Evolutionary conservation across 2,329 filamentous ascomycete genomes (phyloP).

Genomic region (Gnomoniopsis sp.): DNA sequence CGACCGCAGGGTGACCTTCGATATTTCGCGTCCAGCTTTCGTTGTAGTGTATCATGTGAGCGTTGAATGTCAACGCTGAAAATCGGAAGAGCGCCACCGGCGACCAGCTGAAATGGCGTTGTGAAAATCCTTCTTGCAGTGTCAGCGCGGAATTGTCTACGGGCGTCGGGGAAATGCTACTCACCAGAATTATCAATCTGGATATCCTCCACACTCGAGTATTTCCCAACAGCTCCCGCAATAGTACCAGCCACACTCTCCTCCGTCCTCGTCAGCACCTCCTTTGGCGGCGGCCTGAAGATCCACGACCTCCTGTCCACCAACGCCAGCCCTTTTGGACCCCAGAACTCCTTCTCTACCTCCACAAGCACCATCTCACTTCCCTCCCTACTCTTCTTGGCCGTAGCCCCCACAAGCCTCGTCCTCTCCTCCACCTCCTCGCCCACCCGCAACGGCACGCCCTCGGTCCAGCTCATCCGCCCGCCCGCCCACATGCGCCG

Average conservation of each 20-base stretch:
- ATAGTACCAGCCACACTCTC: not conserved
- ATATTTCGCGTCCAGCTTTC: constrained; percentile 59
- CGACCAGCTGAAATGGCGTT: constrained; percentile 39
- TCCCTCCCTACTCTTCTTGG: constrained; percentile 52
- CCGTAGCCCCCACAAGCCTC: constrained; percentile 29
- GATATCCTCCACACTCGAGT: constrained; percentile 10
- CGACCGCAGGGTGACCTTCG: constrained; percentile 66
- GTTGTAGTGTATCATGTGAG: constrained; percentile 81
- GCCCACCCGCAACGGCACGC: constrained; percentile 43
- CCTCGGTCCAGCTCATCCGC: constrained; percentile 47
- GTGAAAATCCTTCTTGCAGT: not conserved
- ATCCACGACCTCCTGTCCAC: constrained; percentile 47
- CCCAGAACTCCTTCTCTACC: constrained; percentile 58
- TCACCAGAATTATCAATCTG: constrained; percentile 4
- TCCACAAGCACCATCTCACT: constrained; percentile 64
- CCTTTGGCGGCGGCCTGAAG: constrained; percentile 7
- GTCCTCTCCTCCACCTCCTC: constrained; percentile 34
- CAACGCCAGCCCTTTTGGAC: constrained; percentile 47
- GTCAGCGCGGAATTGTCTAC: not conserved
- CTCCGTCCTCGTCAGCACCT: not conserved
- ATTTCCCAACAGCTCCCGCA: not conserved
- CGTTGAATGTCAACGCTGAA: constrained; percentile 82
- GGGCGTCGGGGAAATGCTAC: not conserved
- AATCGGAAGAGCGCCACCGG: constrained; percentile 68
- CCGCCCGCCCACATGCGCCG: constrained; percentile 68